A percentile compares a stretch with the other conserved stretches of the same genome.
Conservation (phyloP, 108 stramenopile genomes). For the Aurantiochytrium sp. region DNA sequence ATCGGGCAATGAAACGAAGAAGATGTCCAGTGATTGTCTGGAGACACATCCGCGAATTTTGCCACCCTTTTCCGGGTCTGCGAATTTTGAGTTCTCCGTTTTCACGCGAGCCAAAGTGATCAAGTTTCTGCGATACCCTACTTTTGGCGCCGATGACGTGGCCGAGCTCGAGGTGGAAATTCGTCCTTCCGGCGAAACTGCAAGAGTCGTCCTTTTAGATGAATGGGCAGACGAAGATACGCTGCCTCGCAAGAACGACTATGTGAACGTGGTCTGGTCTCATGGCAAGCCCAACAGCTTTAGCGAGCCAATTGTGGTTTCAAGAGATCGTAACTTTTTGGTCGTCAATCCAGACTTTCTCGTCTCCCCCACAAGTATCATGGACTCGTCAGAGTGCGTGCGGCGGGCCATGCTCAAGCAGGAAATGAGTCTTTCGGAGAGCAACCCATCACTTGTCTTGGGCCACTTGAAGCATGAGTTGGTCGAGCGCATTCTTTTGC, state of each 20-base stretch:
- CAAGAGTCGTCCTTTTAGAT: too few species aligned
- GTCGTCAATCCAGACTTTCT: not conserved
- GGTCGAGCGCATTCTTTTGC: not conserved
- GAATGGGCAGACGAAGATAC: too few species aligned
- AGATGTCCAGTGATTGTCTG: too few species aligned
- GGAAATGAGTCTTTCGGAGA: not conserved
- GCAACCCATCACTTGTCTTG: not conserved
- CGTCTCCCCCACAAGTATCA: not conserved
- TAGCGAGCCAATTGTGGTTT: not conserved
- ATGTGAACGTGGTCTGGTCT: not conserved
- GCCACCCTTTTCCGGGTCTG: too few species aligned
- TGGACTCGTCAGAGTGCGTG: not conserved
- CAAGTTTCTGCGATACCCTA: too few species aligned
- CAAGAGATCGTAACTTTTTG: not conserved
- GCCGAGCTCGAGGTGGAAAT: too few species aligned
- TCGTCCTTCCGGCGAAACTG: too few species aligned
- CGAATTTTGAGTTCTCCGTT: too few species aligned
- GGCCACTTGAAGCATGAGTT: not conserved
- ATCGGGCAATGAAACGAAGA: too few species aligned
- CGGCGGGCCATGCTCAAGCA: not conserved
- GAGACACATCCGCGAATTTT: too few species aligned
- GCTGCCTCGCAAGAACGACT: not conserved
- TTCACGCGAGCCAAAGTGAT: too few species aligned
- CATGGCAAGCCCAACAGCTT: not conserved
- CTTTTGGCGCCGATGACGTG: too few species aligned